Percentiles rank a stretch among this genome's conserved stretches.
Evolutionary conservation across 2,329 filamentous ascomycete species (phyloP).

Genomic region (Catunica adiposa): DNA sequence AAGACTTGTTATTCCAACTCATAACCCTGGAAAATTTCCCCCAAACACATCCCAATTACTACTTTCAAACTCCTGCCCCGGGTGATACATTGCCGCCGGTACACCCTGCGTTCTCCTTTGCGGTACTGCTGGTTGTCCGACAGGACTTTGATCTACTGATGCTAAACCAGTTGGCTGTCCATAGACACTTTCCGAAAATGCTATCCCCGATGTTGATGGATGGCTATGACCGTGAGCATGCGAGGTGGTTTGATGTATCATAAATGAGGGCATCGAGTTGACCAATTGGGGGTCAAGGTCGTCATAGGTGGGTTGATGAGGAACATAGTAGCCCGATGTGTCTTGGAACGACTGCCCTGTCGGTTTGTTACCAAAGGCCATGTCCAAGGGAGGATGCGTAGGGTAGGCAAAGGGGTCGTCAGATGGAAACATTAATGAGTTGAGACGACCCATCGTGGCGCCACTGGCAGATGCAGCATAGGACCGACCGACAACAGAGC

Average conservation of each 20-base stretch:
- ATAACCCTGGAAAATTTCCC: constrained; percentile 29
- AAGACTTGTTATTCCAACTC: constrained; percentile 12
- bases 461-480: constrained; percentile 9
- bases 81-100: constrained; percentile 31
- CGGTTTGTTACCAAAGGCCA: constrained; percentile 19
- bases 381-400: constrained; percentile 54
- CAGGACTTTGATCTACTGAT: neutral
- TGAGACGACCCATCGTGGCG: constrained; percentile 25
- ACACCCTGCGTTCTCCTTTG: constrained; percentile 15
- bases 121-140: neutral
- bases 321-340: constrained; percentile 21
- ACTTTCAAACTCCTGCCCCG: constrained; percentile 29
- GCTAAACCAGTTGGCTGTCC: constrained; percentile 1
- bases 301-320: constrained; percentile 26
- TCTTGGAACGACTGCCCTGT: constrained; percentile 22
- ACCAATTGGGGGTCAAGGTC: constrained; percentile 60
- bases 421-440: constrained; percentile 66
- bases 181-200: constrained; percentile 5
- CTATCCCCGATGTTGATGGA: neutral
- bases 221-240: neutral
- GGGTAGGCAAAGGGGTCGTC: constrained; percentile 66
- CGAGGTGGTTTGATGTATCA: constrained; percentile 33
- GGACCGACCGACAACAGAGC: constrained; percentile 2
- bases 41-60: constrained; percentile 33
- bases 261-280: constrained; percentile 48